Conservation (phyloP, 2,329 filamentous ascomycete genomes). For the Pestalotiopsis sp. region DNA sequence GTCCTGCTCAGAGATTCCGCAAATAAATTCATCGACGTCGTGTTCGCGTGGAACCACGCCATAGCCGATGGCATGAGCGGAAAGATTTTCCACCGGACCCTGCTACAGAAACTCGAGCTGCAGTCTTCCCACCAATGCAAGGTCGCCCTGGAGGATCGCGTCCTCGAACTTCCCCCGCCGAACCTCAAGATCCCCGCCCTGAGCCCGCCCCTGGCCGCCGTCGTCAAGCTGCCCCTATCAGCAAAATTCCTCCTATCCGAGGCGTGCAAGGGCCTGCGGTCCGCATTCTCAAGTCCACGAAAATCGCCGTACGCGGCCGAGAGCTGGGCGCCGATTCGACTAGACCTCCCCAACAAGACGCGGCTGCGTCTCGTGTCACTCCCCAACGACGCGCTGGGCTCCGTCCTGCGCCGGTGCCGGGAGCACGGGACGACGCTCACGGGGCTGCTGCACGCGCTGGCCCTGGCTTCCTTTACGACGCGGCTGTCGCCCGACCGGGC, state of each 20-base stretch:
- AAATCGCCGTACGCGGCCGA: constrained; percentile 12
- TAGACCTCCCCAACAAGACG: constrained; percentile 18
- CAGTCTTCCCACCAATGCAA: neutral
- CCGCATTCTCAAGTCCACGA: constrained; percentile 16
- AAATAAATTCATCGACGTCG: constrained; percentile 22
- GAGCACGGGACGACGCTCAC: constrained; percentile 30
- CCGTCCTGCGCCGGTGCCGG: constrained; percentile 26
- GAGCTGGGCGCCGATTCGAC: constrained; percentile 27
- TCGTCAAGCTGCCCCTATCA: constrained; percentile 23
- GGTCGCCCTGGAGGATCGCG: constrained; percentile 1
- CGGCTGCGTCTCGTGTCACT: constrained; percentile 18
- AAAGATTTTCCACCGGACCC: constrained; percentile 33
- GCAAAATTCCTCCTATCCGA: constrained; percentile 20
- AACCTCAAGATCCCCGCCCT: constrained; percentile 7
- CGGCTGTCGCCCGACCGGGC: constrained; percentile 15
- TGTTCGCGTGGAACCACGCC: constrained; percentile 31
- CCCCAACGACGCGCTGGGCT: constrained; percentile 18
- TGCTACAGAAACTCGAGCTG: constrained; percentile 29
- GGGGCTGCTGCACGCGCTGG: constrained; percentile 28
- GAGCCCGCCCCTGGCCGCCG: constrained; percentile 26
- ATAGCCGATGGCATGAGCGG: constrained; percentile 30
- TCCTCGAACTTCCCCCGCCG: constrained; percentile 14
- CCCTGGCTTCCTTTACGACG: constrained; percentile 23
- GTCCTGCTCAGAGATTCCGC: constrained; percentile 19
- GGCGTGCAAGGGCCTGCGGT: constrained; percentile 21